Conservation (phyloP, 2,329 filamentous ascomycete genomes). For the Epichloe amarillans region DNA sequence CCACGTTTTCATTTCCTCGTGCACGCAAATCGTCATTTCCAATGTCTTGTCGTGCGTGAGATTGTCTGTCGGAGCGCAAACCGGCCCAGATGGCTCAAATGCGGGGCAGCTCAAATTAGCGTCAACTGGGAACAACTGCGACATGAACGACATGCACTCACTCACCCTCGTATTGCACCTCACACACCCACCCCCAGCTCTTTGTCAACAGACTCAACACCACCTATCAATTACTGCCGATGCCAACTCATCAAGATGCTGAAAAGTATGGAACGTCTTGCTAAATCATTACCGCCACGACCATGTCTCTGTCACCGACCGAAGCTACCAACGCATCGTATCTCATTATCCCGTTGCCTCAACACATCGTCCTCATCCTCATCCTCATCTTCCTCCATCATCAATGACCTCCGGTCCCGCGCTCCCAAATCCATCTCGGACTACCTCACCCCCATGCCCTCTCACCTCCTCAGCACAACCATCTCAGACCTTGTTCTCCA, state of each 20-base stretch:
- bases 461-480: conserved; percentile 50
- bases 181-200: neutral
- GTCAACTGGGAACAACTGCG: too few relatives aligned
- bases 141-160: neutral
- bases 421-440: conserved; percentile 26
- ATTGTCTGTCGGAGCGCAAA: too few relatives aligned
- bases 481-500: conserved; percentile 40
- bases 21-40: too few relatives aligned
- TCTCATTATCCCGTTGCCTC: neutral
- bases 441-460: conserved; percentile 42
- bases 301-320: neutral
- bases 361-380: neutral
- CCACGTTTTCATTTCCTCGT: too few relatives aligned
- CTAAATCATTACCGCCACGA: neutral
- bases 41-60: too few relatives aligned
- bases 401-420: neutral
- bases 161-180: neutral
- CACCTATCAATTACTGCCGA: neutral
- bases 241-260: neutral
- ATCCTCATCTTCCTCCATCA: neutral
- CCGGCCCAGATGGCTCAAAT: neutral
- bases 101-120: neutral
- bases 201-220: neutral
- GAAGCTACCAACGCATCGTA: neutral
- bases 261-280: neutral